Conservation (phyloP, 2,329 filamentous ascomycete species). For the Sodiomyces alkalinus region DNA sequence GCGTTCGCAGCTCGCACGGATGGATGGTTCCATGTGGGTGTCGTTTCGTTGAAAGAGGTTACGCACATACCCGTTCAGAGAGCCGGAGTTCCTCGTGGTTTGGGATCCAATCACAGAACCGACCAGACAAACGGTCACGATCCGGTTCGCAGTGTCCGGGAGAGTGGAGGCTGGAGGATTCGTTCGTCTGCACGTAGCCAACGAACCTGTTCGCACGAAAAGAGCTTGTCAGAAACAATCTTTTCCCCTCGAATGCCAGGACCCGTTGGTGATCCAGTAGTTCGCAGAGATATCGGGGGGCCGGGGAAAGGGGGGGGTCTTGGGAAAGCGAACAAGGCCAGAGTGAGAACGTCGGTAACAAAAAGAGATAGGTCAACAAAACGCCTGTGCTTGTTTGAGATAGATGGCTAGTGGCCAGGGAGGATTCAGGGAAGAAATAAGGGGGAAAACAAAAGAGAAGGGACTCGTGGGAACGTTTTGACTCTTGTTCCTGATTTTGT, state of each 20-base stretch:
- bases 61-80: conserved; percentile 8
- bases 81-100: conserved; percentile 1
- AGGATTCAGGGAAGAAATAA: conserved; percentile 2
- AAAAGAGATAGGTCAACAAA: no score
- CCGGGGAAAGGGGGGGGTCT: no score
- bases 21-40: conserved; percentile 5
- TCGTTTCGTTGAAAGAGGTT: conserved; percentile 5
- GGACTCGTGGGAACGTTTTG: conserved; percentile 7
- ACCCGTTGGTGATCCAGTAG: conserved; percentile 2
- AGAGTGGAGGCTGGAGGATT: conserved; percentile 4
- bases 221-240: conserved; percentile 6
- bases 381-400: no score
- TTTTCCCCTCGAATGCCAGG: conserved; percentile 2
- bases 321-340: no score
- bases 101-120: conserved; percentile 6
- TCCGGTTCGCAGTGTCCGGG: conserved; percentile 5
- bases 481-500: conserved; percentile 11
- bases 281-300: no score
- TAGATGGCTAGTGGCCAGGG: not conserved
- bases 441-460: conserved; percentile 5
- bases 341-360: no score
- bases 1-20: not conserved
- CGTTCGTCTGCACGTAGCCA: conserved; percentile 4
- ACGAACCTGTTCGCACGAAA: conserved; percentile 8
- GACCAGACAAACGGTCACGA: conserved; percentile 5